These are phyloP conservation scores for Nigrospora sphaerica DNA, from an alignment of 2,329 filamentous ascomycete genomes.

Conservation along the genomic window DNA sequence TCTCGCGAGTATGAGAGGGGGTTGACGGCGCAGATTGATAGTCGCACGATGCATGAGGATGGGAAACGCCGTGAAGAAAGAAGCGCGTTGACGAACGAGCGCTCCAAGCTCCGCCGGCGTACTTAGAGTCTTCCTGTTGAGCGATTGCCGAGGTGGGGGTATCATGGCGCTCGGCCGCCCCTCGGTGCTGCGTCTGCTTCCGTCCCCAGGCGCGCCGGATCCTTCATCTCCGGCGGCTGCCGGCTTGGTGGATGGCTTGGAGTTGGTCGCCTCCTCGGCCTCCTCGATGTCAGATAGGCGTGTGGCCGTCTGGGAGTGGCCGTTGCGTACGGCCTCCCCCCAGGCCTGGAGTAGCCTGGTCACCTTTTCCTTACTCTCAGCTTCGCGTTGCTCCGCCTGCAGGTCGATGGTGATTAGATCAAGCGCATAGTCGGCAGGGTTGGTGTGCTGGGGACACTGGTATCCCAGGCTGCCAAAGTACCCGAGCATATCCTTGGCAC, in stretches of 20 bases:
- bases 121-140: constrained; percentile 41
- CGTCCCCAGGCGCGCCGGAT: neutral
- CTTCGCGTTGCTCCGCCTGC: constrained; percentile 57
- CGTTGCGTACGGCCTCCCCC: constrained; percentile 19
- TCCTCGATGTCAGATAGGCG: constrained; percentile 20
- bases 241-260: neutral
- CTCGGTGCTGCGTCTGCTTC: neutral
- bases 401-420: constrained; percentile 72
- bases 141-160: constrained; percentile 28
- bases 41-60: constrained; percentile 59
- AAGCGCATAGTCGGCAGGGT: constrained; percentile 71
- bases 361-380: constrained; percentile 55
- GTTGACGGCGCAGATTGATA: constrained; percentile 64
- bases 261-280: constrained; percentile 13
- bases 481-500: constrained; percentile 54
- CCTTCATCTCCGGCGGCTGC: neutral
- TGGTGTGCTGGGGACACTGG: constrained; percentile 61
- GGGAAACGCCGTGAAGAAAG: constrained; percentile 57
- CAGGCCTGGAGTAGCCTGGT: constrained; percentile 53
- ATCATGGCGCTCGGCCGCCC: constrained; percentile 6
- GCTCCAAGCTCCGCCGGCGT: constrained; percentile 67
- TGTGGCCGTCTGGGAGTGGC: neutral
- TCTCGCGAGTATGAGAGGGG: constrained; percentile 55
- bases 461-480: constrained; percentile 57
- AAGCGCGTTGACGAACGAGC: constrained; percentile 55